These are phyloP conservation scores for Xylaria multiplex DNA, from an alignment of 2,329 filamentous ascomycete species.

Conservation along the genomic window DNA sequence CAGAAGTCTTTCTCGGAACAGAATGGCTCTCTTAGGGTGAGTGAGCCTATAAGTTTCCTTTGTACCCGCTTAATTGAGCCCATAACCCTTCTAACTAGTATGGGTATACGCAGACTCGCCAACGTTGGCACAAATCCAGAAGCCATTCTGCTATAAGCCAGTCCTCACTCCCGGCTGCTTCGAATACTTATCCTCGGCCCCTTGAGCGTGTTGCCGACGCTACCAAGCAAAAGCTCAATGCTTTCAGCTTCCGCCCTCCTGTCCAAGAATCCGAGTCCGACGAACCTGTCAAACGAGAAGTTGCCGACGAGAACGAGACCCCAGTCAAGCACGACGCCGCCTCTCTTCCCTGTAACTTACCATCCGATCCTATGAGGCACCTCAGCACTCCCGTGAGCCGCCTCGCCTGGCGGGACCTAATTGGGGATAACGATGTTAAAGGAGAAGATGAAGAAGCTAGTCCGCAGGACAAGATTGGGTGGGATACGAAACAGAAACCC, in stretches of 20 bases:
- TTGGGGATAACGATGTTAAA: conserved; percentile 57
- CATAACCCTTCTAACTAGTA: neutral
- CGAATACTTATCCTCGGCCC: conserved; percentile 47
- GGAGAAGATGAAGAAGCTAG: conserved; percentile 60
- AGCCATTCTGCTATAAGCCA: conserved; percentile 58
- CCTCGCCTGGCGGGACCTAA: conserved; percentile 68
- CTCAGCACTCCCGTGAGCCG: conserved; percentile 62
- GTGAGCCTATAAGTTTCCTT: conserved; percentile 28
- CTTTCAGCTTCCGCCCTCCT: conserved; percentile 63
- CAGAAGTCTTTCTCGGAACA: conserved; percentile 56
- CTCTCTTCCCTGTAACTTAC: conserved; percentile 25
- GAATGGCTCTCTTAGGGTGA: conserved; percentile 48
- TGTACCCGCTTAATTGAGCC: neutral
- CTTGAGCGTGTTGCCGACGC: conserved; percentile 64
- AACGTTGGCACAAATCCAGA: conserved; percentile 64
- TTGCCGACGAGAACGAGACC: conserved; percentile 24
- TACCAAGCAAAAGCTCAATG: conserved; percentile 69
- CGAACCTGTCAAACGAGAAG: conserved; percentile 33
- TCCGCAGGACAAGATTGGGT: conserved; percentile 69
- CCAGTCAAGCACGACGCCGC: conserved; percentile 4
- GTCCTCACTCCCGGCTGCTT: conserved; percentile 49
- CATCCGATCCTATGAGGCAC: conserved; percentile 41
- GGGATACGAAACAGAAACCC: conserved; percentile 63
- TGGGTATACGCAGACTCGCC: conserved; percentile 39
- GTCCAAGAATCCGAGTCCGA: conserved; percentile 39